Percentiles rank a stretch among this genome's conserved stretches.
Evolutionary conservation across 2,329 filamentous ascomycete species (phyloP).

Genomic region (Fusarium stilboides): DNA sequence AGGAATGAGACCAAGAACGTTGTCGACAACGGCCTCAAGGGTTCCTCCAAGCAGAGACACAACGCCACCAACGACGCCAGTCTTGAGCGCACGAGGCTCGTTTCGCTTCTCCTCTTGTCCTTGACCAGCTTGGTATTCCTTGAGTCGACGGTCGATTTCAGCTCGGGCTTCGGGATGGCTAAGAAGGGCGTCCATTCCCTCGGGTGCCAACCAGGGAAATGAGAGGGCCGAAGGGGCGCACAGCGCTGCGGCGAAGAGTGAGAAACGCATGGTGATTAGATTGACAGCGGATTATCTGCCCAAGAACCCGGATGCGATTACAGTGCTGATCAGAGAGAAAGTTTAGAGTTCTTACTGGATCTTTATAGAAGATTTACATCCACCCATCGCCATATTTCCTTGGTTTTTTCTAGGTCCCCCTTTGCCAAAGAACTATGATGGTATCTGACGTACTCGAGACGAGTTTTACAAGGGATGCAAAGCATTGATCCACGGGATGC

Average conservation of each 20-base stretch:
- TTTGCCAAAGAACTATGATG: not conserved
- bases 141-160: slow-evolving; percentile 31
- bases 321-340: too few relatives aligned
- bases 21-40: slow-evolving; percentile 27
- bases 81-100: slow-evolving; percentile 12
- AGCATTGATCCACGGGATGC: not conserved
- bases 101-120: not conserved
- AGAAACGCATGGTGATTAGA: slow-evolving; percentile 6
- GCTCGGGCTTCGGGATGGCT: slow-evolving; percentile 26
- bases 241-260: slow-evolving; percentile 15
- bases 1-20: slow-evolving; percentile 24
- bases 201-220: slow-evolving; percentile 27
- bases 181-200: slow-evolving; percentile 27
- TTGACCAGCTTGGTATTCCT: not conserved
- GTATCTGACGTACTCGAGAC: slow-evolving; percentile 21
- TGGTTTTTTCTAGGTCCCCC: not conserved
- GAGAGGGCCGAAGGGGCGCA: slow-evolving; percentile 20
- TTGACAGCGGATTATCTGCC: not conserved
- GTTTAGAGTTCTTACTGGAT: not conserved
- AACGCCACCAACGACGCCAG: slow-evolving; percentile 14
- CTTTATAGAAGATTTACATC: not conserved
- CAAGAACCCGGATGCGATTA: too few relatives aligned
- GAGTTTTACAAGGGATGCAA: not conserved
- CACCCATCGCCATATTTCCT: not conserved
- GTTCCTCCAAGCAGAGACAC: slow-evolving; percentile 26